Evolutionary conservation across 23 red algal species (phyloP).

Genomic region (Pyropia yezoensis): DNA sequence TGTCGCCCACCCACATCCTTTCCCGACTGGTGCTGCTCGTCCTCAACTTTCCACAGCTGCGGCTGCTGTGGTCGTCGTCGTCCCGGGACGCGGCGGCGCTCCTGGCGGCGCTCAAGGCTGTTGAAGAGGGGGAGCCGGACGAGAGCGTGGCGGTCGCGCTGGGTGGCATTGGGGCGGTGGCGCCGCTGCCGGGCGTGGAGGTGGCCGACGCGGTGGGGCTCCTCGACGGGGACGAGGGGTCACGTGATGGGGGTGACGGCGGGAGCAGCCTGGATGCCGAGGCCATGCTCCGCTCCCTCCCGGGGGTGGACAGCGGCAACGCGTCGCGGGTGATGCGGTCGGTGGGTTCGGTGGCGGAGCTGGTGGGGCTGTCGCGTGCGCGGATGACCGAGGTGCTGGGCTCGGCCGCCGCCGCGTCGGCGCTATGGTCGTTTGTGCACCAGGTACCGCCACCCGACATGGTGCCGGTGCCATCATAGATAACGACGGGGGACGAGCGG

Average conservation of each 20-base stretch:
- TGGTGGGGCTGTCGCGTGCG: constrained; percentile 27
- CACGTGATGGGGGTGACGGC: too few species aligned
- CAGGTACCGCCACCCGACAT: constrained; percentile 8
- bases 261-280: constrained; percentile 7
- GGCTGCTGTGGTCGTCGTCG: constrained; percentile 74
- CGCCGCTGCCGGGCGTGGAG: constrained; percentile 28
- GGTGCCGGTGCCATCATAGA: too few species aligned
- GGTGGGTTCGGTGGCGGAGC: constrained; percentile 29
- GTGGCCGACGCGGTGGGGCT: background rate
- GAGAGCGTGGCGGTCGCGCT: constrained; percentile 22
- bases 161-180: constrained; percentile 22
- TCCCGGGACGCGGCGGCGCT: constrained; percentile 54
- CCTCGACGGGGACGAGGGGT: too few species aligned
- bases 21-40: constrained; percentile 77
- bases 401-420: constrained; percentile 30
- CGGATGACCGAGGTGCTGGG: constrained; percentile 38
- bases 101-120: constrained; percentile 55
- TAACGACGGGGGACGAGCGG: too few species aligned
- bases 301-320: constrained; percentile 50
- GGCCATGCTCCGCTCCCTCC: constrained; percentile 40
- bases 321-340: constrained; percentile 37
- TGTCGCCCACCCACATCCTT: constrained; percentile 35
- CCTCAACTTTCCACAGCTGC: constrained; percentile 74
- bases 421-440: constrained; percentile 47
- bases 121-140: constrained; percentile 65